Evolutionary conservation across 768 basidiomycete genomes (phyloP), one percentile per base, ranked within the genome.

Genomic region (Lyophyllum atratum): DNA sequence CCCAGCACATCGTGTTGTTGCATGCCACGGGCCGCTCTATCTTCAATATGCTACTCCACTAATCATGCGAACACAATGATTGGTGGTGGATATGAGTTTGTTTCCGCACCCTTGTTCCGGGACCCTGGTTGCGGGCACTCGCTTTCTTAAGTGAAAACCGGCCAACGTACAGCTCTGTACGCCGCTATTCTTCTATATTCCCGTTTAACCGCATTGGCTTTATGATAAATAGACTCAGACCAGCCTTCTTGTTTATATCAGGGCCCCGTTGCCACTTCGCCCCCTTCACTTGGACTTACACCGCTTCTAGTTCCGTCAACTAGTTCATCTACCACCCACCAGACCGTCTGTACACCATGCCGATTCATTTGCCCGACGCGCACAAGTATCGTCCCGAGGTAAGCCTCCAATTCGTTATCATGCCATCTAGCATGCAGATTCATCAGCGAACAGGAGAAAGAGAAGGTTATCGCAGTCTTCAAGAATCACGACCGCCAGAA

Each of bases 321-420:
- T 25, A 10, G 8, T 28, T 31, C 29, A 11, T 11, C 11, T 31
- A 5, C 5, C 29, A 31, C 29, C 6, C 5, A 31, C 11, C 37
- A 33, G 31, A 6, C 37, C 14, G 15, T 7, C 15, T 15, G 14
- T 7, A 39, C 25, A 44, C 24, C 33, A 55, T 58, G 61, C 57
- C 61, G 24, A 46, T 62, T 8, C 61, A 62, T 59, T 25, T 62
- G 9, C 61, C 61, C 4, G 61, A 62, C 19, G 29, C 29, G 17
- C 61, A 62, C 17, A 62, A 53, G 22, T 62, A 53, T 46, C 54
- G 42, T 28, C 61, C 61, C 15, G 52, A 45, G 43, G 61, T 62
- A 21, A 53, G 61, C 44, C 4, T 26, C 21, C 25, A 5, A 21
- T 24, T 44, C 43, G 17, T 9, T 37, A 3, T 7, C 11, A 14